Base-by-base conservation (phyloP, 75 land plant genomes). In the Cryptomeria japonica region DNA sequence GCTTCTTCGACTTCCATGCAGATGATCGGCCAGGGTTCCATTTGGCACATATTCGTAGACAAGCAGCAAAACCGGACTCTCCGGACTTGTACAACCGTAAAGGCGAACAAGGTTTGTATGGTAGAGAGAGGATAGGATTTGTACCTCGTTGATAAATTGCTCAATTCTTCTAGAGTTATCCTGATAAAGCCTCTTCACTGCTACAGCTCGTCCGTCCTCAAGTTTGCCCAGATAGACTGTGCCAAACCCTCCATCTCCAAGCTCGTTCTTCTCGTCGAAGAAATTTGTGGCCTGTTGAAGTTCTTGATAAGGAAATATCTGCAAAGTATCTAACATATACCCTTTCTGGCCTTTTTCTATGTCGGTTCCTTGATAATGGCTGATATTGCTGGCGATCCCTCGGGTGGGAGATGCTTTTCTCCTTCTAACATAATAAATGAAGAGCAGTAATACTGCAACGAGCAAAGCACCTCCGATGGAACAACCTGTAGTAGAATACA, bases 1-100 rank as follows among this genome's bases (percentile, higher is more conserved):
- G 41, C 2, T 39, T 18, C 31, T 77, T 15, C 53, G 44, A 39
- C 53, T 44, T 0, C 88, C 93, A 84, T 93, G 90, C 19, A 93
- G 86, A 70, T 93, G 94, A 34, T 91, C 91, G 38, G 64, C 79
- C n/a, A 92, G 70, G 25, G 92, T 85, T 16, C 93, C 93, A 42
- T 92, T 86, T 6, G 84, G 39, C 85, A 92, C 70, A 85, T 51
- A 89, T 83, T 92, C 93, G 85, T 92, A 92, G 8, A 92, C 93
- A 22, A 92, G 86, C 25, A 91, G 83, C 6, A 91, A 32, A 19
- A 79, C 22, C 2, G 88, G 80, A 31, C 70, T 46, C 22, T 91
- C 86, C 7, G 56, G 77, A 51, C 88, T 83, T 36, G 88, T 78
- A 56, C 85, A 89, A 5, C 92, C 91, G 36, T 89, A 42, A 76